Conservation (phyloP, 257 asterid species). For the Schizonepeta tenuifolia region DNA sequence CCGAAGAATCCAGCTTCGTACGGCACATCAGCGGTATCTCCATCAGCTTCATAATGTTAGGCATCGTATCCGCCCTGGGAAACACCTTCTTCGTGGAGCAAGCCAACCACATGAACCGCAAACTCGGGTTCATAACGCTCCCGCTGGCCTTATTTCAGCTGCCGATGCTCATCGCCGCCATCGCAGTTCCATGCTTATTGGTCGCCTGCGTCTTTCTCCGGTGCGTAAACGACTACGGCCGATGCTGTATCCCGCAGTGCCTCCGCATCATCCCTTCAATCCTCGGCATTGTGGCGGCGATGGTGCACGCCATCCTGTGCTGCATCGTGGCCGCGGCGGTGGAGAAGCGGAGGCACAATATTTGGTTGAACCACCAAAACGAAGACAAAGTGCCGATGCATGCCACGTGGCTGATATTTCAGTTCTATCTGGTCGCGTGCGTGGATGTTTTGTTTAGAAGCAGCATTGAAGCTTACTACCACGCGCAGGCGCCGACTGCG, state of each 20-base stretch:
- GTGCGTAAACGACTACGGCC: not conserved
- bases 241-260: not conserved
- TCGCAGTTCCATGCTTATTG: not conserved
- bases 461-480: conserved; percentile 7
- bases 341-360: not conserved
- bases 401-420: conserved; percentile 1
- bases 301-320: not conserved
- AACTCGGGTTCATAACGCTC: conserved; percentile 30
- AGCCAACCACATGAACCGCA: conserved; percentile 51
- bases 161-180: not conserved
- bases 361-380: not conserved
- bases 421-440: conserved; percentile 2
- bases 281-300: not conserved
- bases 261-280: not conserved
- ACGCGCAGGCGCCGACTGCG: not conserved
- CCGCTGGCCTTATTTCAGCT: conserved; percentile 13
- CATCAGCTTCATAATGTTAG: conserved; percentile 52
- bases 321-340: not conserved
- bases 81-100: conserved; percentile 70
- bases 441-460: not conserved
- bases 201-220: not conserved
- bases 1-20: conserved; percentile 38
- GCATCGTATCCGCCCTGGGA: conserved; percentile 49
- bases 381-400: not conserved
- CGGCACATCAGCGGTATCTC: conserved; percentile 57